Evolutionary conservation across 805 yeast genomes (phyloP), one percentile per base, ranked within the genome.

Genomic region (Metschnikowia vanudenii): DNA sequence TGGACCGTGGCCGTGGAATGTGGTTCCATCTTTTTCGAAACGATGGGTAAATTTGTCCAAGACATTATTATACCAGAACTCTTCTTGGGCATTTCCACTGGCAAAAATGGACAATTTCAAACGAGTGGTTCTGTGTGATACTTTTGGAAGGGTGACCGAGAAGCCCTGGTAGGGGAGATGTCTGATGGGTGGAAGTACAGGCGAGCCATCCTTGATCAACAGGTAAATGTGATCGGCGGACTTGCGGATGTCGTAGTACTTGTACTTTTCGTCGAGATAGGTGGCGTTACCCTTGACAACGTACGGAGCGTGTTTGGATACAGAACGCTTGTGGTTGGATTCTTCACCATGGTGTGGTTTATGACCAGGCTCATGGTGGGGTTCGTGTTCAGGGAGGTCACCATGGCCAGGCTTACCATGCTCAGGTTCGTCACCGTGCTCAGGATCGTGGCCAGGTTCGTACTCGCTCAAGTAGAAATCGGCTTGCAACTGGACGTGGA

Each of bases 11-110:
- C 86, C 86, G 11, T 64, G 58, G 14, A 78, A 68, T 4, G 56
- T 57, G 18, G 65, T 56, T 12, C 54, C 53, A 18, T 50, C 49
- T 1, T 57, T 51, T 1, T 54, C 58, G 51, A 79, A 80, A n/a
- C 57, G 56, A 34, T 69, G 60, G n/a, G 61, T 64, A 52, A 64
- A 74, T 38, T 68, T 59, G 54, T 81, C 86, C 36, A 84, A 49
- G 10, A 73, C 68, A 53, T 86, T 84, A 2, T 81, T 64, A 63
- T 83, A 89, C 95, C 95, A 88, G 57, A 86, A 85, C 61, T 89
- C 96, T 64, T 88, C 96, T 30, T 76, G 81, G 2, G 83, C 84
- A 56, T 84, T 87, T 2, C 94, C 96, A 16, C 87, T 79, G 11
- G 85, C 80, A 53, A 80, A 81, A 4, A 88, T 61, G 10, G 84